A percentile compares a stretch with the other conserved stretches of the same genome.
phyloP scores from a whole-genome alignment of 371 early-diverging fungal genomes.

The Mucor sp. region DNA sequence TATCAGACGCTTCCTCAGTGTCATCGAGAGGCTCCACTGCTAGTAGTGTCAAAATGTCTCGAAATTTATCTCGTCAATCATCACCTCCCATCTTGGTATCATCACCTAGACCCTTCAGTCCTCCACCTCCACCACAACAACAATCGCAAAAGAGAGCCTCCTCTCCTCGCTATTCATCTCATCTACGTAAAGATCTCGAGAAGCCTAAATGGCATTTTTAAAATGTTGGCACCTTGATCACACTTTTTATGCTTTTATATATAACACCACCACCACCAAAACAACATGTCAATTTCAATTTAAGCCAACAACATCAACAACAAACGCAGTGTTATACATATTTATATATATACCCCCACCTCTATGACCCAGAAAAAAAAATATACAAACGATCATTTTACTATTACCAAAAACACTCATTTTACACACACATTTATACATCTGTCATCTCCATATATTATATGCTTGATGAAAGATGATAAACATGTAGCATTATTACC shows the following conservation, averaged over 20 bases:
- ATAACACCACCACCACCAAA: background rate
- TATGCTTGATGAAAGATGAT: background rate
- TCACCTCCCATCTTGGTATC: conserved; percentile 25
- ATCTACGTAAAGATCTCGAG: conserved; percentile 19
- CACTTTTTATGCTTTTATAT: background rate
- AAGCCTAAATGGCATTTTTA: conserved; percentile 35
- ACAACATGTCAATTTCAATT: background rate
- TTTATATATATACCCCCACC: background rate
- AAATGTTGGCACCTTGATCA: background rate
- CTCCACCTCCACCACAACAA: conserved; percentile 9
- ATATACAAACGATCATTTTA: background rate
- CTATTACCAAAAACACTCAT: background rate
- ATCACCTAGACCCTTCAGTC: conserved; percentile 13
- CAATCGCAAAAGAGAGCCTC: conserved; percentile 8
- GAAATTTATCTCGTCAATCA: conserved; percentile 23
- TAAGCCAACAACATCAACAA: background rate
- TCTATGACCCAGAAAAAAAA: background rate
- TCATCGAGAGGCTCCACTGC: conserved; percentile 6
- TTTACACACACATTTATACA: background rate
- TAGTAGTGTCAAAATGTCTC: conserved; percentile 15
- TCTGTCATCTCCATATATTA: background rate
- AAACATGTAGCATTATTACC: background rate
- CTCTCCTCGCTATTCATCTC: conserved; percentile 21
- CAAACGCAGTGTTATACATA: background rate
- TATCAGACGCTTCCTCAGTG: conserved; percentile 11